Evolutionary conservation across 495 filamentous ascomycete genomes (phyloP).

Genomic region (Penicillium coprophilum): DNA sequence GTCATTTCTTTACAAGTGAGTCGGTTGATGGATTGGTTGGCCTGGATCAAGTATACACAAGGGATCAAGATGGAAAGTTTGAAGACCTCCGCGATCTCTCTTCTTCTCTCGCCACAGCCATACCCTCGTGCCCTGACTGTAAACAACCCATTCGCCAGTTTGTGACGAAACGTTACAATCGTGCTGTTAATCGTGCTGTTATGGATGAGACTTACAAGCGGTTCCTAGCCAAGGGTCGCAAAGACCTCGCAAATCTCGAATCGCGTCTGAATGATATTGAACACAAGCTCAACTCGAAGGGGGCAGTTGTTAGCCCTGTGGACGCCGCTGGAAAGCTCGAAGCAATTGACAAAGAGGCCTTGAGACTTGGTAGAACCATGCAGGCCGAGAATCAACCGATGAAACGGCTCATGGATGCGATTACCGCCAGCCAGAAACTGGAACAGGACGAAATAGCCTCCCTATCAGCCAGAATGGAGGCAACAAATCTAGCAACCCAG

Average conservation of each 20-base stretch:
- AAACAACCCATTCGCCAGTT: conserved; percentile 19
- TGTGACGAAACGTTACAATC: conserved; percentile 21
- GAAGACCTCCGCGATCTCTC: conserved; percentile 15
- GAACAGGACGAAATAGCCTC: not conserved
- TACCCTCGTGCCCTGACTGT: conserved; percentile 16
- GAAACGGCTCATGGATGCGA: conserved; percentile 16
- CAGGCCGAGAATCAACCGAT: conserved; percentile 14
- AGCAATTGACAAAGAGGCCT: not conserved
- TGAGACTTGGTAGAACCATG: conserved; percentile 5
- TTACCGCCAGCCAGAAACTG: conserved; percentile 2
- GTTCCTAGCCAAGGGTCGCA: conserved; percentile 15
- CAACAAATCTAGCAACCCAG: not conserved
- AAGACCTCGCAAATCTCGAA: not conserved
- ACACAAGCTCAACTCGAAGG: not conserved
- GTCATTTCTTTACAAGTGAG: conserved; percentile 15
- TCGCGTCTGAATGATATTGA: not conserved
- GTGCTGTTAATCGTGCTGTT: conserved; percentile 18
- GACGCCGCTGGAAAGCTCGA: too few species aligned
- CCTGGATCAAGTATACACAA: conserved; percentile 16
- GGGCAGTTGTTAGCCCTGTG: not conserved
- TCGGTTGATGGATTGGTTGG: conserved; percentile 19
- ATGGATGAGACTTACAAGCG: conserved; percentile 17
- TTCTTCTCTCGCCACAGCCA: conserved; percentile 16
- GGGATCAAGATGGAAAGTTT: conserved; percentile 16
- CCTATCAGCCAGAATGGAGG: not conserved